Base-by-base conservation (phyloP, 306 rosid species). In the Oxytropis ochrocephala region DNA sequence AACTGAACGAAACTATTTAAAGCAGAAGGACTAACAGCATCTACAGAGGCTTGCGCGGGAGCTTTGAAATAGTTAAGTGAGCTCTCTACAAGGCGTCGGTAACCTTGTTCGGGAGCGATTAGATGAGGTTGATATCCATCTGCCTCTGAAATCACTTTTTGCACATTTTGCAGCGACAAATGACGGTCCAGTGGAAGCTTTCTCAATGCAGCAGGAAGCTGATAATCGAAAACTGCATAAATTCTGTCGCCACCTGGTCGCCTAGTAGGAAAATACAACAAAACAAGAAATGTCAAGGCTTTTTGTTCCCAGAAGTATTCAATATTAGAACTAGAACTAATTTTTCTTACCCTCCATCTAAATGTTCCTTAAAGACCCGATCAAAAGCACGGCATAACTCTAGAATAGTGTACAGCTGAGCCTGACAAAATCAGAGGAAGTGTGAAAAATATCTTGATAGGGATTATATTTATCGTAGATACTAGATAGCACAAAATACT, bases 121-220 rank as follows among this genome's bases (percentile, higher is more conserved):
- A 91, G 78, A 81, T 91, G 97, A 9, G 97, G 97, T 69, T 89
- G 99, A 81, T 94, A 94, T 56, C 99, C 99, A 67, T 94, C 99
- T 24, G 99, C 95, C 86, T 94, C 99, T 39, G 95, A 91, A 81
- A 94, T 91, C 41, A 94, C 95, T 77, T 82, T 89, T 80, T 61
- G 88, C 61, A 94, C 99, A 73, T 89, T 94, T 80, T 84, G 95
- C 62, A 70, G 18, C 16, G 99, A 91, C 59, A 94, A 87, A 82
- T 94, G 96, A 53, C 92, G 85, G 69, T 94, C 99, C 78, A 94
- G 86, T 46, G 99, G 99, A 84, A 94, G 96, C 96, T 94, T 94
- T 78, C 81, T 87, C 71, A 94, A 79, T 21, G 99, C 99, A 78
- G 96, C 88, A 29, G 99, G 99, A 72, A 94, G 97, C 83, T 94